Evolutionary conservation across 2,329 filamentous ascomycete species (phyloP).

Genomic region (Aspergillus uvarum): DNA sequence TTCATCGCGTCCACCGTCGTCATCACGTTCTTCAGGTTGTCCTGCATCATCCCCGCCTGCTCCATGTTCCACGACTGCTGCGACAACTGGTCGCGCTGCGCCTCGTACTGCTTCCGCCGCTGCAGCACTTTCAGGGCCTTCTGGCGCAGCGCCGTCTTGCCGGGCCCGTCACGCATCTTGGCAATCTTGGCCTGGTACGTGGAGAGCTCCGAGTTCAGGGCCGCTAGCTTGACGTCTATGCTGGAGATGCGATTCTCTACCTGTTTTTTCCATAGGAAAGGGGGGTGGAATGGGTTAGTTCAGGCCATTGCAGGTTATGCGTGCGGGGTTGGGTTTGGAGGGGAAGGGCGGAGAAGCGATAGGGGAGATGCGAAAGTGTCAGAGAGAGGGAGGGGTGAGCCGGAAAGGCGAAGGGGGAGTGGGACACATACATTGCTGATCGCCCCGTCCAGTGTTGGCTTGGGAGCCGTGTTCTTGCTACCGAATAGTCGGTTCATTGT

Average conservation of each 20-base stretch:
- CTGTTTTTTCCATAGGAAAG: slow-evolving; percentile 39
- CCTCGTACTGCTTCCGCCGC: slow-evolving; percentile 90
- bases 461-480: slow-evolving; percentile 79
- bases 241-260: slow-evolving; percentile 78
- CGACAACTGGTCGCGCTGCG: slow-evolving; percentile 89
- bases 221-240: slow-evolving; percentile 91
- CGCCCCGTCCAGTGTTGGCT: slow-evolving; percentile 80
- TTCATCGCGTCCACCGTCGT: slow-evolving; percentile 97
- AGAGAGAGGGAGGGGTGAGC: slow-evolving; percentile 6
- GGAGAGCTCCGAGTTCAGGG: slow-evolving; percentile 84
- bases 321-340: slow-evolving; percentile 7
- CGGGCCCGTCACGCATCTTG: slow-evolving; percentile 94
- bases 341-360: slow-evolving; percentile 16
- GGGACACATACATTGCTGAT: slow-evolving; percentile 67
- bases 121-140: slow-evolving; percentile 94
- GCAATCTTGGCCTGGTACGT: slow-evolving; percentile 83
- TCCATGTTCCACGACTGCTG: slow-evolving; percentile 99
- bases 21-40: slow-evolving; percentile 98
- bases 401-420: too few relatives aligned
- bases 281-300: not conserved
- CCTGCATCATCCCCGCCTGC: slow-evolving; percentile 96
- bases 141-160: slow-evolving; percentile 87
- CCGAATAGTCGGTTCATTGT: slow-evolving; percentile 95
- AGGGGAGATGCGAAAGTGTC: not conserved
- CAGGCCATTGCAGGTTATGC: not conserved